Conservation (phyloP, 495 filamentous ascomycete species). For the Gamarada debralockiae region DNA sequence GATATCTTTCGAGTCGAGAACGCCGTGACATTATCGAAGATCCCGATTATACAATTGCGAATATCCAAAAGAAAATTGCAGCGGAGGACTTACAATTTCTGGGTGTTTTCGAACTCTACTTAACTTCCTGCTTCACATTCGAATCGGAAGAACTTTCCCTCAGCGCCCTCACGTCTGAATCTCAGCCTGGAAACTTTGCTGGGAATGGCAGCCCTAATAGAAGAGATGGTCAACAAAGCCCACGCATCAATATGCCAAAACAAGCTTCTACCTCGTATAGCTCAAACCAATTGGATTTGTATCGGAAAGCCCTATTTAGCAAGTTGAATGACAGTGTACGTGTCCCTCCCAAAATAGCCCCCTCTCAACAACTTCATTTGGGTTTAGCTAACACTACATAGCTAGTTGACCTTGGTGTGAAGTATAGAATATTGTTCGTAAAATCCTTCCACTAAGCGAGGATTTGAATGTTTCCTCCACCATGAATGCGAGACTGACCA, state of each 20-base stretch:
- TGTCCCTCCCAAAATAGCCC: neutral
- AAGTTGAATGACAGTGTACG: neutral
- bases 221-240: too few species aligned
- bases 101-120: slow-evolving; percentile 3
- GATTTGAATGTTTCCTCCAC: too few species aligned
- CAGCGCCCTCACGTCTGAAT: too few species aligned
- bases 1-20: neutral
- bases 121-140: neutral
- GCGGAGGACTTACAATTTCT: slow-evolving; percentile 5
- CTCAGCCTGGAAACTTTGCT: too few species aligned
- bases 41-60: neutral
- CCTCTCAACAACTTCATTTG: neutral
- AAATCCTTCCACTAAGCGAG: too few species aligned
- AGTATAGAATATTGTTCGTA: slow-evolving; percentile 12
- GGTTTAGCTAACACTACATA: neutral
- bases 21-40: neutral
- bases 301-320: neutral
- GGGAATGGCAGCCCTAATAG: too few species aligned
- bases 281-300: too few species aligned
- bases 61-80: neutral
- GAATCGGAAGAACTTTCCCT: neutral
- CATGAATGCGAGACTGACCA: neutral
- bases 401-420: slow-evolving; percentile 10
- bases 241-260: too few species aligned
- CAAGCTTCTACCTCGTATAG: too few species aligned